Conservation (phyloP, 2,329 filamentous ascomycete species). For the Beauveria caledonica region DNA sequence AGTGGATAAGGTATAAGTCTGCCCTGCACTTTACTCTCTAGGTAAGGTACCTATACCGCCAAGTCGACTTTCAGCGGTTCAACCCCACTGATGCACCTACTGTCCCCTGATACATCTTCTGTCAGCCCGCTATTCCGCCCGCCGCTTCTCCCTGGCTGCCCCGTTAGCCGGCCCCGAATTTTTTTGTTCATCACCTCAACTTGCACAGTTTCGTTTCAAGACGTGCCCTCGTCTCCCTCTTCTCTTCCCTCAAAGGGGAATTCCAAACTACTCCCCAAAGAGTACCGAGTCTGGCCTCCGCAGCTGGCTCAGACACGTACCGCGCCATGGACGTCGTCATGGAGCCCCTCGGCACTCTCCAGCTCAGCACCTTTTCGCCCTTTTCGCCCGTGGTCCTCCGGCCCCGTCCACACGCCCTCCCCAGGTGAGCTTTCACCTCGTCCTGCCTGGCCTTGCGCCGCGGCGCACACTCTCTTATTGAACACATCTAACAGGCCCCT, state of each 20-base stretch:
- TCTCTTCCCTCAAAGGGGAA: not conserved
- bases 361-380: constrained; percentile 21
- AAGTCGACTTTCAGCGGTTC: not conserved
- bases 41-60: too few relatives aligned
- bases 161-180: not conserved
- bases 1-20: not conserved
- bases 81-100: not conserved
- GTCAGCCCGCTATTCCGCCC: not conserved
- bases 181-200: not conserved
- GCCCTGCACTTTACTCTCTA: too few relatives aligned
- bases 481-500: not conserved
- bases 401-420: constrained; percentile 13
- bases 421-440: constrained; percentile 1
- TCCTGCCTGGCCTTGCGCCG: not conserved
- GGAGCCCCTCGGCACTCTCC: constrained; percentile 22
- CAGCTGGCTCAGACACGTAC: constrained; percentile 4
- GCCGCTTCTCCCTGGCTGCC: not conserved
- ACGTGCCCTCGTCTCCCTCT: not conserved
- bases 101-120: not conserved
- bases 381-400: constrained; percentile 13
- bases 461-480: not conserved
- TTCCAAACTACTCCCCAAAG: not conserved
- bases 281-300: not conserved
- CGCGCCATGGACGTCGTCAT: constrained; percentile 25
- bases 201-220: not conserved